Percentiles rank a stretch among this genome's conserved stretches.
Conservation (phyloP, 495 filamentous ascomycete species). For the Rusavskia elegans region DNA sequence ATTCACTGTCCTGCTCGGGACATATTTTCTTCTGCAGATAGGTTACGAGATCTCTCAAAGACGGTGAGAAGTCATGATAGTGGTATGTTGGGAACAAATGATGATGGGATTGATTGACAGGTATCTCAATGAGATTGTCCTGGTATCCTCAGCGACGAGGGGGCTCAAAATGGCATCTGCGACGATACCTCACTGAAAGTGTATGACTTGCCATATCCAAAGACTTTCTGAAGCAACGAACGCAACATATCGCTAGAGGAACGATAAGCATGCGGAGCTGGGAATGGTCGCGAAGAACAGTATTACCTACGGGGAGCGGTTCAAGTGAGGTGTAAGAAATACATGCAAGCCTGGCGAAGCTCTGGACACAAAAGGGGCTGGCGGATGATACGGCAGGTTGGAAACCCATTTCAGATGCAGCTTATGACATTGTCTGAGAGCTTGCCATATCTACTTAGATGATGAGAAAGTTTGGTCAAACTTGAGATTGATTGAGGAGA, state of each 20-base stretch:
- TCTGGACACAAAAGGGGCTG: conserved; percentile 57
- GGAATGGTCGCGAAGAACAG: neutral
- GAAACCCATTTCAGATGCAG: conserved; percentile 71
- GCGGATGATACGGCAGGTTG: conserved; percentile 32
- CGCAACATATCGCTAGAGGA: conserved; percentile 41
- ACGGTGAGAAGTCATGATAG: conserved; percentile 47
- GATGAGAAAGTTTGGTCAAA: neutral
- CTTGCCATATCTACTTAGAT: conserved; percentile 31
- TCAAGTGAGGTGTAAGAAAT: conserved; percentile 47
- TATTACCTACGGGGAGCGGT: conserved; percentile 25
- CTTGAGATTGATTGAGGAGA: neutral
- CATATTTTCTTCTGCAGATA: conserved; percentile 47
- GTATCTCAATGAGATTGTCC: conserved; percentile 51
- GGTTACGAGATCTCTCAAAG: conserved; percentile 34
- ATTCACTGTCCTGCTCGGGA: conserved; percentile 18
- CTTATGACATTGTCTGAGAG: conserved; percentile 53
- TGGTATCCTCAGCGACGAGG: conserved; percentile 15
- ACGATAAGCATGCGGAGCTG: neutral
- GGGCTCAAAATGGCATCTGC: neutral
- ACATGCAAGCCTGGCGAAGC: conserved; percentile 72
- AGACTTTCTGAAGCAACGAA: conserved; percentile 39
- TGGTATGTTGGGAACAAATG: conserved; percentile 49
- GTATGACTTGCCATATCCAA: too few relatives aligned
- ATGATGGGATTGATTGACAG: conserved; percentile 47
- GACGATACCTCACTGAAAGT: conserved; percentile 28